These are phyloP conservation scores for Mortierella sp. DNA, from an alignment of 371 early-diverging fungal genomes.

Conservation along the genomic window DNA sequence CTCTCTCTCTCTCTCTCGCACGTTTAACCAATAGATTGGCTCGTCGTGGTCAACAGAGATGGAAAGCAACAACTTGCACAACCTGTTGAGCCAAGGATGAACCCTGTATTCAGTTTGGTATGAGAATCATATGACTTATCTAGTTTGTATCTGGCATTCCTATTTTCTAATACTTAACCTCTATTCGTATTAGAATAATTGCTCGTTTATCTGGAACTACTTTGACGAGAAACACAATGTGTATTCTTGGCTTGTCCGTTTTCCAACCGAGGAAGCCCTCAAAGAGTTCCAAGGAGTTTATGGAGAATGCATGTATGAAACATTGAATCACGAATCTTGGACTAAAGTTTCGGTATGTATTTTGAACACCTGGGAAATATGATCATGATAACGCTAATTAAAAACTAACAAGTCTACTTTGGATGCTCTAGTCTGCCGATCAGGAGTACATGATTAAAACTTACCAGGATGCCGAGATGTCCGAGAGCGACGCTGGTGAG, in stretches of 20 bases:
- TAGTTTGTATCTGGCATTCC: background rate
- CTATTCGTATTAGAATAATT: slow-evolving; percentile 13
- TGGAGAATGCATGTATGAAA: slow-evolving; percentile 77
- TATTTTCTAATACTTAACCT: background rate
- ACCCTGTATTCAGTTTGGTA: slow-evolving; percentile 74
- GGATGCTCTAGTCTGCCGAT: slow-evolving; percentile 59
- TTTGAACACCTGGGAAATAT: background rate
- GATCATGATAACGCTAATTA: background rate
- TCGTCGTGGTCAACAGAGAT: slow-evolving; percentile 63
- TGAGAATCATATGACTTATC: slow-evolving; percentile 3
- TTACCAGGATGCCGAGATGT: slow-evolving; percentile 72
- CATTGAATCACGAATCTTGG: slow-evolving; percentile 61
- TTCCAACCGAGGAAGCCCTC: slow-evolving; percentile 59
- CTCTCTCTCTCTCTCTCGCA: background rate
- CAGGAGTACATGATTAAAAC: slow-evolving; percentile 75
- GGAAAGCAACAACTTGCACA: slow-evolving; percentile 67
- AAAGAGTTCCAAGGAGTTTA: slow-evolving; percentile 66
- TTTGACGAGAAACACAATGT: slow-evolving; percentile 57
- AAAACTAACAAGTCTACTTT: background rate
- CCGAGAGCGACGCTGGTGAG: slow-evolving; percentile 21
- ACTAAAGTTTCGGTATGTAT: slow-evolving; percentile 58
- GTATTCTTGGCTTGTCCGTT: slow-evolving; percentile 78
- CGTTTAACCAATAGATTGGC: slow-evolving; percentile 59
- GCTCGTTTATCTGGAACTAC: slow-evolving; percentile 62
- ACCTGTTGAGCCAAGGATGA: slow-evolving; percentile 76